Evolutionary conservation across 805 yeast genomes (phyloP), one percentile per base, ranked within the genome.

Genomic region (Metschnikowia sp.): DNA sequence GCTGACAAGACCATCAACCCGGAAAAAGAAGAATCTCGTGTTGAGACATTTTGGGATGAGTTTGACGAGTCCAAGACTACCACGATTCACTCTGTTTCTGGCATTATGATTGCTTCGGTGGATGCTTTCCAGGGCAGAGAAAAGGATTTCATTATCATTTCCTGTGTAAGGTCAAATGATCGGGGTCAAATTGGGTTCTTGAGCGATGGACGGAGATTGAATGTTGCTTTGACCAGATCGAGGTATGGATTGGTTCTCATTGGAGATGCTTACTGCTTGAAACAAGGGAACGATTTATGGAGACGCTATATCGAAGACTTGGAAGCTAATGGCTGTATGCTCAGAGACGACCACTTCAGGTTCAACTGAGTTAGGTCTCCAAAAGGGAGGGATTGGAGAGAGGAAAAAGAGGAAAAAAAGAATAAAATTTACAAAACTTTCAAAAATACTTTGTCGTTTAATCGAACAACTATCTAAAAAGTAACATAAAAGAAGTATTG

Each of bases 201-300:
- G 52, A 64, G 64, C 36, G 77, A 72, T 49, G 71, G 74, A 3
- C 59, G 76, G 47, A 60, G 77, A 48, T 56, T 72, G 51, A 72
- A 72, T 48, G 77, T 72, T 29, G 76, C 77, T 1, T 56, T 72
- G 34, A 72, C 76, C 8, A 60, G 77, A 53, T 74, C 75, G 26
- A 69, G 66, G 38, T 70, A 62, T 50, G 77, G 77, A 3, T 56
- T 72, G 48, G 61, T 69, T 8, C 36, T 91, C 18, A 69, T 91
- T 45, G 97, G 97, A 46, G 89, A 90, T 60, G 95, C 96, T 10
- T 72, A 83, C 51, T 81, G 92, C 0, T 73, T 91, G 53, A 76
- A 86, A 36, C 75, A 33, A 34, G 76, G 77, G 47, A 84, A 86
- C 62, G 63, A 73, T 7, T 68, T 91, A 51, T 91, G 97, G 97